phyloP scores from a whole-genome alignment of 75 land plant genomes.

The Cupressus sempervirens region DNA sequence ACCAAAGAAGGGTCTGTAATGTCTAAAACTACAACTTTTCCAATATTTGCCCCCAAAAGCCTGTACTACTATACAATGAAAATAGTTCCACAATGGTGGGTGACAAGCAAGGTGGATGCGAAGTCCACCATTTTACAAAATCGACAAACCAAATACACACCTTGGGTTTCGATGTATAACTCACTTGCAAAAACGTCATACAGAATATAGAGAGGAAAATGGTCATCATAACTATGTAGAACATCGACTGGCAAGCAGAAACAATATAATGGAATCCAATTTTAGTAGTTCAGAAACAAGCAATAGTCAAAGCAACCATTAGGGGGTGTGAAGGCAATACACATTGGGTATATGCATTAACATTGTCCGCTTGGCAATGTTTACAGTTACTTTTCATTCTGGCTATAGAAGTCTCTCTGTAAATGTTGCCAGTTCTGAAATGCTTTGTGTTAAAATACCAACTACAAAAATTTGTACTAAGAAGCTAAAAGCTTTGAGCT shows the following conservation, averaged over 20 bases:
- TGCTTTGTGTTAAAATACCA: conserved; percentile 37
- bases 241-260: conserved; percentile 31
- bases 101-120: conserved; percentile 39
- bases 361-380: background rate
- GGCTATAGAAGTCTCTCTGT: conserved; percentile 25
- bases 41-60: conserved; percentile 49
- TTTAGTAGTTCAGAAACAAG: background rate
- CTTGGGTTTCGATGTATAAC: conserved; percentile 28
- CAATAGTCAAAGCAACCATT: background rate
- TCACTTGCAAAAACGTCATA: conserved; percentile 42
- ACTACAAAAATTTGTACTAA: conserved; percentile 44
- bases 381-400: background rate
- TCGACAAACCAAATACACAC: conserved; percentile 41
- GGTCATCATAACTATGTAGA: conserved; percentile 32
- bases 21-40: conserved; percentile 45
- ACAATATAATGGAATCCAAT: conserved; percentile 10
- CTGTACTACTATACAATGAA: conserved; percentile 48
- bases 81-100: conserved; percentile 50
- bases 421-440: conserved; percentile 34
- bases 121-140: conserved; percentile 63
- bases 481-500: conserved; percentile 45
- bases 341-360: background rate
- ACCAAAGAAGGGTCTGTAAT: conserved; percentile 55
- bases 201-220: conserved; percentile 32
- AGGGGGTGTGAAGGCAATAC: conserved; percentile 13